Evolutionary conservation across 257 asterid genomes (phyloP).

Genomic region (Hygrophila difformis): DNA sequence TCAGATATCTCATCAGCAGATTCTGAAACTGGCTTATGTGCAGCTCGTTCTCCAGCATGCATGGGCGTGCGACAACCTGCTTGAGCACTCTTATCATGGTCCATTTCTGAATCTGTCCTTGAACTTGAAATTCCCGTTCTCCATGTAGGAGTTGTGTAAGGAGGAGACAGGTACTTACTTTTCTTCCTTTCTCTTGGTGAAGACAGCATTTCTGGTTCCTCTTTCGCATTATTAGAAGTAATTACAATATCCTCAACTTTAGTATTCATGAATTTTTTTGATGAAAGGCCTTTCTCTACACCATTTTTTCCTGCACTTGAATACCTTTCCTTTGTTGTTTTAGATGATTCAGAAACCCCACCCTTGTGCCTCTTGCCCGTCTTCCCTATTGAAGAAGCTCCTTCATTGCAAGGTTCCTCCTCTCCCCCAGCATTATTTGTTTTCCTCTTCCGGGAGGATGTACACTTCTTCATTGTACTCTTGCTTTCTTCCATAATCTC

Average conservation of each 20-base stretch:
- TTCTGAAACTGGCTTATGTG: constrained; percentile 16
- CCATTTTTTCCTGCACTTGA: constrained; percentile 11
- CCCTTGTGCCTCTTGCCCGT: constrained; percentile 26
- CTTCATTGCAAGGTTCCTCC: constrained; percentile 14
- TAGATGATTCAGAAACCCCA: constrained; percentile 14
- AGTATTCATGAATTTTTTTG: constrained; percentile 15
- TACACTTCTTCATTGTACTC: constrained; percentile 19
- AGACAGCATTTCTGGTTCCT: constrained; percentile 30
- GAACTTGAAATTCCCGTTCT: constrained; percentile 30
- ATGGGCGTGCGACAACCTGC: constrained; percentile 18
- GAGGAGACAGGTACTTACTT: constrained; percentile 78
- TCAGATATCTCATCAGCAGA: constrained; percentile 9
- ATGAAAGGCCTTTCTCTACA: constrained; percentile 12
- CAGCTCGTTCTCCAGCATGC: constrained; percentile 25
- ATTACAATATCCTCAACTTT: constrained; percentile 20
- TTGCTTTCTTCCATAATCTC: constrained; percentile 43
- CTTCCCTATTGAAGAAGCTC: constrained; percentile 24
- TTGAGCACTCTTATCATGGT: constrained; percentile 22
- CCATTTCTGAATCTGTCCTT: constrained; percentile 19
- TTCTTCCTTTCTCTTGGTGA: constrained; percentile 75
- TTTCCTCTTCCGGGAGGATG: constrained; percentile 20
- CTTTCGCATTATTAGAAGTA: constrained; percentile 22
- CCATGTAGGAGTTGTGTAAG: constrained; percentile 32
- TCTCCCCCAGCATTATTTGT: constrained; percentile 20
- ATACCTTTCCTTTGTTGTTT: constrained; percentile 11